Percentiles rank a stretch among this genome's conserved stretches.
Conservation (phyloP, 768 basidiomycete genomes). For the Naganishia kalamii region DNA sequence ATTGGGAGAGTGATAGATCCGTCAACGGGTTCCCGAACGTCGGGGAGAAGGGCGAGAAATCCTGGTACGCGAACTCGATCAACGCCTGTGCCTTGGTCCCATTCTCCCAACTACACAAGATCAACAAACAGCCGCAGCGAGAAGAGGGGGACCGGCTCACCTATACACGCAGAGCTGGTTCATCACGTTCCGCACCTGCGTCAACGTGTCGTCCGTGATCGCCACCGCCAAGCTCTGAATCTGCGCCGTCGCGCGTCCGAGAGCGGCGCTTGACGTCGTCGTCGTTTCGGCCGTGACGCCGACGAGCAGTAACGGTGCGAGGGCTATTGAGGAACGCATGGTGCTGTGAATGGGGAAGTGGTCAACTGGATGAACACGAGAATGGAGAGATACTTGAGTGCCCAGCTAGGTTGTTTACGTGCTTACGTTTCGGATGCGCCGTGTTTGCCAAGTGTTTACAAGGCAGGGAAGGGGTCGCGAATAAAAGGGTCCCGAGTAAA, state of each 20-base stretch:
- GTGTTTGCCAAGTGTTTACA: no score
- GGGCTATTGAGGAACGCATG: neutral
- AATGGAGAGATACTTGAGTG: neutral
- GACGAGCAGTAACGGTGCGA: neutral
- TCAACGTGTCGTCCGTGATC: slow-evolving; percentile 25
- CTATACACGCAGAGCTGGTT: slow-evolving; percentile 30
- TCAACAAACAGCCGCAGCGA: neutral
- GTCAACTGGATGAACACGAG: neutral
- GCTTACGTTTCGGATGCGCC: no score
- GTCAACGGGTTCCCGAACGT: slow-evolving; percentile 9
- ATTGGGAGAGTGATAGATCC: slow-evolving; percentile 25
- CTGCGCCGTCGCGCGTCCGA: neutral
- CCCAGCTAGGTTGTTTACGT: no score
- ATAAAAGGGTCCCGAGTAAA: no score
- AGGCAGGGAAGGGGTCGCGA: no score
- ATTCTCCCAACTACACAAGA: slow-evolving; percentile 17
- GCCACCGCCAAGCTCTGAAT: neutral
- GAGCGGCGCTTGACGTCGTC: neutral
- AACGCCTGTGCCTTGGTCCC: slow-evolving; percentile 38
- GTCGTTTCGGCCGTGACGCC: neutral
- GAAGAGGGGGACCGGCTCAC: no score
- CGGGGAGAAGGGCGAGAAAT: slow-evolving; percentile 31
- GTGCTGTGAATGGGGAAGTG: neutral
- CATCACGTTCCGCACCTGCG: slow-evolving; percentile 39
- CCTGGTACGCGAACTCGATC: slow-evolving; percentile 40